These are phyloP conservation scores for Raffaelea ambrosiae DNA, from an alignment of 2,329 filamentous ascomycete genomes.

Conservation along the genomic window DNA sequence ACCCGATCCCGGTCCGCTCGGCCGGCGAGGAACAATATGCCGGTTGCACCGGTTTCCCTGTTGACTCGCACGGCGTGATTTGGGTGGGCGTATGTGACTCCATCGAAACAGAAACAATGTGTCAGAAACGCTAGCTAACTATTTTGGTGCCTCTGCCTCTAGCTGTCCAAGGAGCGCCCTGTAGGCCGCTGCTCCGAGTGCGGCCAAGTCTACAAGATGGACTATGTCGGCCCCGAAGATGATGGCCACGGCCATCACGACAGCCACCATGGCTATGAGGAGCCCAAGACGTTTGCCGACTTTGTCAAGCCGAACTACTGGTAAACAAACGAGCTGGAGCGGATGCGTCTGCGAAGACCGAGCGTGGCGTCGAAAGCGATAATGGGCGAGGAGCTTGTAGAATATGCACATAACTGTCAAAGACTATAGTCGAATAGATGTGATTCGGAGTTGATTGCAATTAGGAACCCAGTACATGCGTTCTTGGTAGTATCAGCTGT, in stretches of 20 bases:
- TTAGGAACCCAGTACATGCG: not conserved
- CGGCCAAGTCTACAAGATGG: constrained; percentile 95
- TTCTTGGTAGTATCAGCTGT: no score
- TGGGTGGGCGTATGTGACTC: constrained; percentile 78
- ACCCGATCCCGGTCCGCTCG: constrained; percentile 86
- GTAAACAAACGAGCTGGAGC: constrained; percentile 34
- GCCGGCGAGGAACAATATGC: constrained; percentile 94
- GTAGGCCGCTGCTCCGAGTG: constrained; percentile 95
- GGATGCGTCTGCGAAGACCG: not conserved
- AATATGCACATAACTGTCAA: not conserved
- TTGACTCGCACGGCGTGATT: constrained; percentile 80
- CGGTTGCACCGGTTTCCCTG: constrained; percentile 91
- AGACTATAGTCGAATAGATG: not conserved
- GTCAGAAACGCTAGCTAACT: no score
- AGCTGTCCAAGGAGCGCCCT: constrained; percentile 84
- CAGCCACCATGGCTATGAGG: constrained; percentile 52
- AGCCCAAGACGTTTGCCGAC: constrained; percentile 95
- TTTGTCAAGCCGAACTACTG: constrained; percentile 92
- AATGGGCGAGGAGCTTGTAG: not conserved
- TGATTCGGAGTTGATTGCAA: not conserved
- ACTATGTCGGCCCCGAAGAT: constrained; percentile 81
- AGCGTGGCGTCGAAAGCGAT: no score
- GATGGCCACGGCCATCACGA: constrained; percentile 52
- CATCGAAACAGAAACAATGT: no score
- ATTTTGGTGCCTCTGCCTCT: no score